Evolutionary conservation across 1,139 yeast genomes (phyloP), one percentile per base, ranked within the genome.

Genomic region (Arxiozyma slooffiae): DNA sequence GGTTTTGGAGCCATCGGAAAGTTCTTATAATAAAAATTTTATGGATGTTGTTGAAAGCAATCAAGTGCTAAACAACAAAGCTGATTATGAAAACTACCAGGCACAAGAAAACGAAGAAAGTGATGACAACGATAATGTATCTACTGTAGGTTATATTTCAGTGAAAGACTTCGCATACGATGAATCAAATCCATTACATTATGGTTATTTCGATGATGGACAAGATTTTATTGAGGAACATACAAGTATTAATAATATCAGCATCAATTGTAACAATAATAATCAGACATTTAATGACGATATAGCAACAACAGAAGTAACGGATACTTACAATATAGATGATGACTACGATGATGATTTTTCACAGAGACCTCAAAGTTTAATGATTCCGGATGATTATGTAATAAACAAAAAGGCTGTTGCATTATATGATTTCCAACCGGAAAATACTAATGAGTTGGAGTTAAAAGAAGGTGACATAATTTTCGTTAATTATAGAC

Each of bases 391-490:
- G 7, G 57, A 59, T 38, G 68, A 67, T 26, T 62, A 63, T 53
- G 60, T 63, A 39, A 63, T 79, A 42, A 76, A 77, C 54, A 78
- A 79, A 47, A 75, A 79, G 53, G 96, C 96, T 1, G 71, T 90
- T 24, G 97, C 97, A 1, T 67, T 94, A 49, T 92, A 89, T 67
- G 94, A 90, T 60, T 92, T 92, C 64, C 75, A 72, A 36, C 96
- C 98, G 0, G 97, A 92, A 64, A 92, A 92, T 67, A 96, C 88
- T 59, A 92, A 92, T 66, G 99, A 92, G 62, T 81, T 90, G 49
- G 80, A 78, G 16, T 71, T 92, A 41, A 68, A 67, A 9, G 95
- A 85, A 60, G 96, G 96, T 40, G 97, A 92, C 67, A 68, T 80
- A 20, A 80, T 94, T 3, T 84, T 92, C 79, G 85, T 92, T 36